Evolutionary conservation across 352 stramenopile genomes (phyloP).

Genomic region (Phytophthora quininea): DNA sequence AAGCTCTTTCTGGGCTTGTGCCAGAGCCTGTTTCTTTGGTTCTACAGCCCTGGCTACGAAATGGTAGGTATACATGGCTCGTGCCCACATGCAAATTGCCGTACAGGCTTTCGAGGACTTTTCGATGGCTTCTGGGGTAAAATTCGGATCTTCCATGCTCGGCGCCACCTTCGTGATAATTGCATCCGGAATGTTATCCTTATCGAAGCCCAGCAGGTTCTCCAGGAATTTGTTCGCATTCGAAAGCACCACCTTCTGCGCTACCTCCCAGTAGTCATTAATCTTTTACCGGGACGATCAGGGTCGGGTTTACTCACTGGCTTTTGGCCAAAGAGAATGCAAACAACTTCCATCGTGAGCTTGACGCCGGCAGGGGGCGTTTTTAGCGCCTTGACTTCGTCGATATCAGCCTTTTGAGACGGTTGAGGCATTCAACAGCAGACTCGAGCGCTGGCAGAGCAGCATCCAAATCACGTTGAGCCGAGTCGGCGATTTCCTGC

Average conservation of each 20-base stretch:
- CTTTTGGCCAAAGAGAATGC: constrained; percentile 91
- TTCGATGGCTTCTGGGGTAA: constrained; percentile 91
- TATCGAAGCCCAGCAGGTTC: constrained; percentile 90
- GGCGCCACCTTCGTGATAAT: constrained; percentile 84
- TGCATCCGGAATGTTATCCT: constrained; percentile 93
- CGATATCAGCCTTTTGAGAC: constrained; percentile 92
- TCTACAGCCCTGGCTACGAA: constrained; percentile 92
- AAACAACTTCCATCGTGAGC: constrained; percentile 93
- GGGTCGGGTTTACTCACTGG: constrained; percentile 88
- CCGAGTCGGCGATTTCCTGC: constrained; percentile 91
- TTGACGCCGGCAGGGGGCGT: constrained; percentile 91
- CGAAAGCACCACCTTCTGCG: constrained; percentile 90
- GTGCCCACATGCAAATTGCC: constrained; percentile 93
- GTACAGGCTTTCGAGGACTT: constrained; percentile 93
- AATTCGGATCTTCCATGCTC: constrained; percentile 91
- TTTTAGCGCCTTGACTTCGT: constrained; percentile 93
- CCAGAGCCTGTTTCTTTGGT: constrained; percentile 90
- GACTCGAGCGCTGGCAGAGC: constrained; percentile 87
- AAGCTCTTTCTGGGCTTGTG: constrained; percentile 82
- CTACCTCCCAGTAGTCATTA: constrained; percentile 91
- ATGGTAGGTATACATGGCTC: constrained; percentile 94
- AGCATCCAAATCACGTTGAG: constrained; percentile 87
- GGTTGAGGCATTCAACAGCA: constrained; percentile 89
- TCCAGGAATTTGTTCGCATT: constrained; percentile 94
- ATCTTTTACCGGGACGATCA: constrained; percentile 91